phyloP scores from a whole-genome alignment of 2,329 filamentous ascomycete genomes.

The Fusarium sp. region DNA sequence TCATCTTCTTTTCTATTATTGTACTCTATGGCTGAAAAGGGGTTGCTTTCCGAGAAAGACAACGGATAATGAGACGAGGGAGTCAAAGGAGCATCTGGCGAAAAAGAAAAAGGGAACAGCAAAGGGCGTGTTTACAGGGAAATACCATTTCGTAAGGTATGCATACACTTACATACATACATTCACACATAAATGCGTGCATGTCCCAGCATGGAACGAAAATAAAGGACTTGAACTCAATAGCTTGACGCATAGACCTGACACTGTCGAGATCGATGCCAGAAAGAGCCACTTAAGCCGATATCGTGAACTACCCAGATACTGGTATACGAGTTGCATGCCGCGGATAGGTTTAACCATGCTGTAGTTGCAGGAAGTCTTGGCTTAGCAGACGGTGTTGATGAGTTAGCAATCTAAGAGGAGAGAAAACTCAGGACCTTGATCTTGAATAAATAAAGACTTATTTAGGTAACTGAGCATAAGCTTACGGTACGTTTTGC shows the following conservation, averaged over 20 bases:
- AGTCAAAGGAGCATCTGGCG: slow-evolving; percentile 29
- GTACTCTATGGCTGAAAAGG: slow-evolving; percentile 1
- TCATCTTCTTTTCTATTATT: slow-evolving; percentile 11
- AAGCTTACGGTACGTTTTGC: background rate
- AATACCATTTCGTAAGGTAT: slow-evolving; percentile 3
- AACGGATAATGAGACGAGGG: slow-evolving; percentile 10
- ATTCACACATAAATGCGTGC: background rate
- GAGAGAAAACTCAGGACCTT: background rate
- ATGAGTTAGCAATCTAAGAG: too few relatives aligned
- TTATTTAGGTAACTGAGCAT: background rate
- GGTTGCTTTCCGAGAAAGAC: slow-evolving; percentile 10
- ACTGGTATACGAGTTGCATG: background rate
- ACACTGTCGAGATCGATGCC: background rate
- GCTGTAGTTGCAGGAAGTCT: too few relatives aligned
- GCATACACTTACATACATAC: slow-evolving; percentile 10
- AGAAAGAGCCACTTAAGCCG: background rate
- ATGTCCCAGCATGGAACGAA: background rate
- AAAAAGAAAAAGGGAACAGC: slow-evolving; percentile 2
- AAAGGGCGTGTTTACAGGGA: slow-evolving; percentile 5
- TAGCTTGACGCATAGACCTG: background rate
- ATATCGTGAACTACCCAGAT: slow-evolving; percentile 4
- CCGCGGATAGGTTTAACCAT: too few relatives aligned
- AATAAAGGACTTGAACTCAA: background rate
- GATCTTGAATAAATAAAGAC: background rate
- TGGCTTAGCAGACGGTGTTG: too few relatives aligned